These are phyloP conservation scores for Erodium trifolium DNA, from an alignment of 441 rosid species.

Conservation along the genomic window DNA sequence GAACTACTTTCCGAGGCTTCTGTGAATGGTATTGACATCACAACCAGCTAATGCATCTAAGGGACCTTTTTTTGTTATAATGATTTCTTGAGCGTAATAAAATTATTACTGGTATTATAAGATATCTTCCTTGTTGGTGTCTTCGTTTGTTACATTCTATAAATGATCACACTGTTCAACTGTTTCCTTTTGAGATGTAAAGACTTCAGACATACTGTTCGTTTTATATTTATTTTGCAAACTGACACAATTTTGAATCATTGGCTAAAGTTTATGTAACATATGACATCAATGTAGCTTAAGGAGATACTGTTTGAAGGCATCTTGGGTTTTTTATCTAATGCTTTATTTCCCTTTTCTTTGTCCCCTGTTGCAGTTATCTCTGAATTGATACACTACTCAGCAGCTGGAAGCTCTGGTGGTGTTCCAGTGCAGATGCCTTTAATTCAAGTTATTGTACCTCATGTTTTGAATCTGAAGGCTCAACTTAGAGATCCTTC, in stretches of 20 bases:
- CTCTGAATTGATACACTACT: constrained; percentile 87
- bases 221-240: background rate
- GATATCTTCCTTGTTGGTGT: background rate
- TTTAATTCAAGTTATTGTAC: constrained; percentile 87
- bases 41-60: constrained; percentile 17
- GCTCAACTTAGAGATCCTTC: constrained; percentile 74
- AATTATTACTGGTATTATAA: background rate
- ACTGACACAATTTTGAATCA: no score
- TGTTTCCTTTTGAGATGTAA: background rate
- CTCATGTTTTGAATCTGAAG: constrained; percentile 79
- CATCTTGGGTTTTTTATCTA: background rate
- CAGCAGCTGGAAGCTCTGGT: constrained; percentile 70
- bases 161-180: constrained; percentile 1
- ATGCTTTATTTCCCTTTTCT: constrained; percentile 3
- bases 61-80: constrained; percentile 7
- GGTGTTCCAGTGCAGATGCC: constrained; percentile 77
- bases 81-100: background rate
- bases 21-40: constrained; percentile 67
- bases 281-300: background rate
- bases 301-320: constrained; percentile 1
- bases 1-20: constrained; percentile 93
- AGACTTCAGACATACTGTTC: background rate
- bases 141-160: background rate
- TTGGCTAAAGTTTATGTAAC: background rate
- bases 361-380: constrained; percentile 49